A percentile compares a stretch with the other conserved stretches of the same genome.
Conservation (phyloP, 2,329 filamentous ascomycete genomes). For the Fusarium stilboides region DNA sequence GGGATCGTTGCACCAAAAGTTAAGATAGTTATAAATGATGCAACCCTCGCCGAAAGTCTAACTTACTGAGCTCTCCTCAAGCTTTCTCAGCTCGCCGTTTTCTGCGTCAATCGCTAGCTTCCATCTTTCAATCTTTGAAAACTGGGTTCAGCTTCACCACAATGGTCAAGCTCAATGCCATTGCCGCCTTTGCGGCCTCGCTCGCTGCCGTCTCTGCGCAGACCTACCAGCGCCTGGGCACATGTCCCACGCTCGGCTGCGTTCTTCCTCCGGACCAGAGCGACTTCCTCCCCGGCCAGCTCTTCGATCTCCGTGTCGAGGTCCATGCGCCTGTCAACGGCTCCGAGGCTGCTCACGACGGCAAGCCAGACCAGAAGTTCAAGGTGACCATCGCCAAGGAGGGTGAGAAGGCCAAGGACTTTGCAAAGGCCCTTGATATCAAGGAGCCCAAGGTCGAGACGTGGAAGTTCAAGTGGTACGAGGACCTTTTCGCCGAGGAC, state of each 20-base stretch:
- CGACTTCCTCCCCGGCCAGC: constrained; percentile 87
- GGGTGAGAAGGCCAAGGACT: constrained; percentile 66
- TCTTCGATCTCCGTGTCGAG: constrained; percentile 87
- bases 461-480: constrained; percentile 89
- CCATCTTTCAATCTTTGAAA: constrained; percentile 4
- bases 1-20: constrained; percentile 28
- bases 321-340: constrained; percentile 87
- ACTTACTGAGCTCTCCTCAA: constrained; percentile 28
- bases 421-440: constrained; percentile 78
- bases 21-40: constrained; percentile 44
- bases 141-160: constrained; percentile 25
- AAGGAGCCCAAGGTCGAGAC: constrained; percentile 81
- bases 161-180: constrained; percentile 57
- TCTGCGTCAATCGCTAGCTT: constrained; percentile 21
- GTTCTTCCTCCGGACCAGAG: constrained; percentile 75
- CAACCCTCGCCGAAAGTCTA: constrained; percentile 27
- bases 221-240: constrained; percentile 72
- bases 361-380: constrained; percentile 81
- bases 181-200: constrained; percentile 54
- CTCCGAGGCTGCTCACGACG: constrained; percentile 79
- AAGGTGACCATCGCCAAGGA: constrained; percentile 81
- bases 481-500: constrained; percentile 85
- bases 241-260: constrained; percentile 72
- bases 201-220: constrained; percentile 65
- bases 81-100: constrained; percentile 33